Conservation (phyloP, 1,139 yeast genomes). For the Blastobotrys serpentis region DNA sequence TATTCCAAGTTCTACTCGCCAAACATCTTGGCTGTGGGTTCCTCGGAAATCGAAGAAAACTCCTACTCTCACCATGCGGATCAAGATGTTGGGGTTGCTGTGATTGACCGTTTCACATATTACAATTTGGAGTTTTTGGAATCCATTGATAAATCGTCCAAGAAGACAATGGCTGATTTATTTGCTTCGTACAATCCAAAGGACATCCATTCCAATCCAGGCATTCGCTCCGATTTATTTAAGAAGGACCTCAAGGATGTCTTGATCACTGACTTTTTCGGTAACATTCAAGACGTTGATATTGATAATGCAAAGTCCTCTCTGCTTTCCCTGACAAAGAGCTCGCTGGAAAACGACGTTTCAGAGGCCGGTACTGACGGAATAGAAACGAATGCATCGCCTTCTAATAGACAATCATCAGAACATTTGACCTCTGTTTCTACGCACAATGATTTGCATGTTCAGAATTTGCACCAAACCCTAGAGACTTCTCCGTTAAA, state of each 20-base stretch:
- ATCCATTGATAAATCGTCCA: conserved; percentile 67
- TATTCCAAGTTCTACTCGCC: conserved; percentile 91
- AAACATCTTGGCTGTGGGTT: conserved; percentile 88
- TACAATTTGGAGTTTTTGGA: conserved; percentile 88
- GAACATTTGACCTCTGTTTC: background rate
- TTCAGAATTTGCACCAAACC: background rate
- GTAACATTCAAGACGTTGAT: conserved; percentile 82
- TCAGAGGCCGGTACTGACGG: conserved; percentile 1
- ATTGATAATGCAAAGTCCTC: conserved; percentile 49
- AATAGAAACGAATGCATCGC: background rate
- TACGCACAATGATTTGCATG: background rate
- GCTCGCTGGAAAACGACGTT: conserved; percentile 1
- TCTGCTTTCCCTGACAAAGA: conserved; percentile 23
- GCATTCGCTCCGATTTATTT: conserved; percentile 80
- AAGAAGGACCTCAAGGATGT: conserved; percentile 67
- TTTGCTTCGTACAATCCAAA: conserved; percentile 82
- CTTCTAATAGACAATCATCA: background rate
- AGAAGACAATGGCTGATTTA: conserved; percentile 73
- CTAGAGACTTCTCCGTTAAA: background rate
- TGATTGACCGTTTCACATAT: conserved; percentile 92
- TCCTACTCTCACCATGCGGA: conserved; percentile 97
- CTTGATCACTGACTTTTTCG: conserved; percentile 87
- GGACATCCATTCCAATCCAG: conserved; percentile 88
- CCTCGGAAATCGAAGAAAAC: conserved; percentile 84
- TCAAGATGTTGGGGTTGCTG: conserved; percentile 94